These are phyloP conservation scores for Sporisorium sorghi DNA, from an alignment of 1,284 basidiomycete species.

Conservation along the genomic window DNA sequence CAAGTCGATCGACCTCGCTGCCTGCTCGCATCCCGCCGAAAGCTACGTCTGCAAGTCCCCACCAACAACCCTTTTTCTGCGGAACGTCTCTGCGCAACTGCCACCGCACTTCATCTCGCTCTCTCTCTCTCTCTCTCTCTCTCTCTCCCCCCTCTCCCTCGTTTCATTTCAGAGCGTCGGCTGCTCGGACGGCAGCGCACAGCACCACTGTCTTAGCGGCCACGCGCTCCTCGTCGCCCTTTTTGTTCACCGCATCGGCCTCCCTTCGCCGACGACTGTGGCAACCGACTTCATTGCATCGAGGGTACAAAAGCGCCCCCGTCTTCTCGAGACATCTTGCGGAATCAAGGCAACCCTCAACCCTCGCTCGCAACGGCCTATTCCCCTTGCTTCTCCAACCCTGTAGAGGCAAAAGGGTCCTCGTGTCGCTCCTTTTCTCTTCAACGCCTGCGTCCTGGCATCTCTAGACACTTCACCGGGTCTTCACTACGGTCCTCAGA, in stretches of 20 bases:
- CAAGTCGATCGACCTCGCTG: not conserved
- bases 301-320: conserved; percentile 1
- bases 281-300: not conserved
- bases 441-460: not conserved
- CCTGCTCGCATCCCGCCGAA: not conserved
- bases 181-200: conserved; percentile 1
- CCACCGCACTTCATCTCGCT: conserved; percentile 4
- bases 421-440: not conserved
- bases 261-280: not conserved
- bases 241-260: not conserved
- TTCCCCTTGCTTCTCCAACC: not conserved
- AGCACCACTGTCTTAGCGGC: not conserved
- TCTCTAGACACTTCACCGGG: not conserved
- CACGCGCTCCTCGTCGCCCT: not conserved
- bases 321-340: not conserved
- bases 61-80: no score
- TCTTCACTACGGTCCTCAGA: not conserved
- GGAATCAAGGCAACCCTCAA: not conserved
- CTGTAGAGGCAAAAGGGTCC: not conserved
- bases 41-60: not conserved
- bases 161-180: no score
- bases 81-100: conserved; percentile 5
- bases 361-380: not conserved
- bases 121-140: not conserved
- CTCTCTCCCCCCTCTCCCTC: not conserved